Evolutionary conservation across 2,329 filamentous ascomycete species (phyloP).

Genomic region (Aspergillus tubingensis): DNA sequence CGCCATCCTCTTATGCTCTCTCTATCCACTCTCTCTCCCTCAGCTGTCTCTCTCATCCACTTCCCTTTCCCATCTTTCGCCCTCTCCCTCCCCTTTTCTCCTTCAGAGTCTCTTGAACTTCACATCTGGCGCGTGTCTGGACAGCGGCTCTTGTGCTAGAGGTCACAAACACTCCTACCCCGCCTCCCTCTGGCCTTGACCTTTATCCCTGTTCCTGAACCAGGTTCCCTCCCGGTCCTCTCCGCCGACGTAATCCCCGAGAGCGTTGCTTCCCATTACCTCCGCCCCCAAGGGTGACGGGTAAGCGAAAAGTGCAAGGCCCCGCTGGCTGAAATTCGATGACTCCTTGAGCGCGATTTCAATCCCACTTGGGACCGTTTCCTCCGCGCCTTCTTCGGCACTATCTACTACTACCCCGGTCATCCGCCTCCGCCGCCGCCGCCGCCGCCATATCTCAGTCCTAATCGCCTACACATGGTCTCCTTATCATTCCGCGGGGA

Average conservation of each 20-base stretch:
- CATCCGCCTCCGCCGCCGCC: not conserved
- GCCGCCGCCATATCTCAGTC: not conserved
- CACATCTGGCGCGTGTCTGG: no score
- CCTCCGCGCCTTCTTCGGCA: not conserved
- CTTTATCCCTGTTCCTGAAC: not conserved
- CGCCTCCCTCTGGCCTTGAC: no score
- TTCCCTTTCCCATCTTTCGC: conserved; percentile 1
- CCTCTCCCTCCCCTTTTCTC: not conserved
- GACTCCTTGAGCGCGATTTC: conserved; percentile 19
- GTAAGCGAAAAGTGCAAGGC: not conserved
- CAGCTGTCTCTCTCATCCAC: not conserved
- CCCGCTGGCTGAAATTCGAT: conserved; percentile 11
- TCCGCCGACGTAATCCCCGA: not conserved
- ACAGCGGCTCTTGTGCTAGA: no score
- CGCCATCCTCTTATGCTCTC: conserved; percentile 14
- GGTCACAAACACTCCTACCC: no score
- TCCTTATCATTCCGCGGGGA: conserved; percentile 21
- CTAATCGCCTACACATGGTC: conserved; percentile 19
- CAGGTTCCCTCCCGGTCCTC: not conserved
- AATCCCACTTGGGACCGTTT: conserved; percentile 21
- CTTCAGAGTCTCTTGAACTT: not conserved
- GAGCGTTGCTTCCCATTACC: not conserved
- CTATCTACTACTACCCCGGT: not conserved
- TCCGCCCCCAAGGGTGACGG: not conserved
- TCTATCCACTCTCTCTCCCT: not conserved